Percentiles rank a stretch among this genome's conserved stretches.
These are phyloP conservation scores for Termitomyces bulborhizus DNA, from an alignment of 768 basidiomycete species.

Conservation along the genomic window DNA sequence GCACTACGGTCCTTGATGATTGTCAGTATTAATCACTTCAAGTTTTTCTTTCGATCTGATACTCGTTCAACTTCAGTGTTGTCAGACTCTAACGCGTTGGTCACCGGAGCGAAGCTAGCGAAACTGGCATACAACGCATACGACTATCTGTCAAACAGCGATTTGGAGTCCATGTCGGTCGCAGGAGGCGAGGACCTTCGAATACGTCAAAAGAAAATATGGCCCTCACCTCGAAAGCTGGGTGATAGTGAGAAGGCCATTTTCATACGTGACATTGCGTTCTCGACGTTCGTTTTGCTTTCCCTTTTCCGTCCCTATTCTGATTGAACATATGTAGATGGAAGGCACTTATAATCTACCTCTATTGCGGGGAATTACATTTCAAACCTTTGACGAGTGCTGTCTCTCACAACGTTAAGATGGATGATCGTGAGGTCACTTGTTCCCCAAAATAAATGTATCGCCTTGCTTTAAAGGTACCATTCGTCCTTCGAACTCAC, in stretches of 20 bases:
- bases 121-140: background rate
- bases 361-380: conserved; percentile 28
- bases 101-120: conserved; percentile 1
- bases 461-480: conserved; percentile 32
- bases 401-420: conserved; percentile 9
- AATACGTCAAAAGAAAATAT: background rate
- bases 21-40: conserved; percentile 4
- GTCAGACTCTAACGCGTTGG: background rate
- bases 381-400: conserved; percentile 21
- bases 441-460: conserved; percentile 42
- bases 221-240: background rate
- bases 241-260: conserved; percentile 8
- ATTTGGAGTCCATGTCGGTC: conserved; percentile 6
- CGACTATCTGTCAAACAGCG: conserved; percentile 16
- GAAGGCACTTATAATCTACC: conserved; percentile 31
- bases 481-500: background rate
- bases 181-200: too few relatives aligned
- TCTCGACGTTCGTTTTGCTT: conserved; percentile 10
- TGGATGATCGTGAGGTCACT: background rate
- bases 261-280: conserved; percentile 12
- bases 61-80: conserved; percentile 4
- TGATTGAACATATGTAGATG: conserved; percentile 19
- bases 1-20: conserved; percentile 11
- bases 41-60: too few relatives aligned
- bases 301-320: background rate